phyloP scores from a whole-genome alignment of 108 stramenopile genomes.

The Conticribra guillardii region DNA sequence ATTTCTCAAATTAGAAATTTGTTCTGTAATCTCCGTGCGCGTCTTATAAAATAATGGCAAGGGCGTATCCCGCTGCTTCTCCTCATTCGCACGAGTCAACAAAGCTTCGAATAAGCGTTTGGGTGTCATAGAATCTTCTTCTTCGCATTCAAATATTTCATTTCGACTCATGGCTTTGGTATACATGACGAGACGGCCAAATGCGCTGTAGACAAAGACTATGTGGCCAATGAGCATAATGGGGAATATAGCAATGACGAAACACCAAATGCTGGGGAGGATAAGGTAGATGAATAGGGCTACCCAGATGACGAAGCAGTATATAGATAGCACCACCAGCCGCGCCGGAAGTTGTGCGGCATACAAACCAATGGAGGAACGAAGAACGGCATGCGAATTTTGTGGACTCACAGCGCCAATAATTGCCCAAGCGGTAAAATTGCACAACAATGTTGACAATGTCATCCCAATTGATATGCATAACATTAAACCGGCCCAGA shows the following conservation, averaged over 20 bases:
- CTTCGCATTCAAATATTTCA: conserved; percentile 46
- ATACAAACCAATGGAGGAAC: conserved; percentile 62
- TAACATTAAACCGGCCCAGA: conserved; percentile 65
- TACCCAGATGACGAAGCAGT: conserved; percentile 62
- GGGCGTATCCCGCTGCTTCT: conserved; percentile 14
- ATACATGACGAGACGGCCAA: conserved; percentile 76
- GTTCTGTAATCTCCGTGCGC: conserved; percentile 10
- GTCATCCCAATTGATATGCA: conserved; percentile 60
- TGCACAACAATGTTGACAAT: conserved; percentile 57
- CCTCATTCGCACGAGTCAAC: conserved; percentile 6
- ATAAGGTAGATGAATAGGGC: conserved; percentile 59
- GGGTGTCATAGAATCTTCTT: conserved; percentile 25
- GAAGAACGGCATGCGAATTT: conserved; percentile 69
- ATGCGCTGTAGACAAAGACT: conserved; percentile 53
- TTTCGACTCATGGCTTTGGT: conserved; percentile 59
- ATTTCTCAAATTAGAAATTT: conserved; percentile 4
- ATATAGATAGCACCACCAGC: conserved; percentile 62
- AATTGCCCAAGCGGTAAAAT: conserved; percentile 57
- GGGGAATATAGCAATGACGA: conserved; percentile 20
- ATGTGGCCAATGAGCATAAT: conserved; percentile 52
- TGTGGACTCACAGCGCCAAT: conserved; percentile 43
- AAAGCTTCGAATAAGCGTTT: conserved; percentile 19
- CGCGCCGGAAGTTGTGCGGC: conserved; percentile 67
- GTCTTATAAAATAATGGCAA: conserved; percentile 16
- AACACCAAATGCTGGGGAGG: conserved; percentile 41